phyloP scores from a whole-genome alignment of 1,139 yeast genomes.

The Debaryomyces subglobosus region DNA sequence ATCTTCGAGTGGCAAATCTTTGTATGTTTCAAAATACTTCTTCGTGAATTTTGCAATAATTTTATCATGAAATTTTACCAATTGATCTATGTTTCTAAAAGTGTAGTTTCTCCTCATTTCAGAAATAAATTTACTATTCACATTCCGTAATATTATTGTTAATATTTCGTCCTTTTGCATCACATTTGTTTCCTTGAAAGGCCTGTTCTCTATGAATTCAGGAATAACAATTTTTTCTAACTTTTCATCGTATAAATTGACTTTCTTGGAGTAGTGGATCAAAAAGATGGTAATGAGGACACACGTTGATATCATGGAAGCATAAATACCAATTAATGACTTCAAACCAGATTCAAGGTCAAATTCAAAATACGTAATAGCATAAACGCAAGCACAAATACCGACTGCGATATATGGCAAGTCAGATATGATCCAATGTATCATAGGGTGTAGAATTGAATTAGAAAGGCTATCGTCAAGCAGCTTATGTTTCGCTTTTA shows the following conservation, averaged over 20 bases:
- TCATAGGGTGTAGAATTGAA: too few species aligned
- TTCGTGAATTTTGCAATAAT: background rate
- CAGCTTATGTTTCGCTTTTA: too few species aligned
- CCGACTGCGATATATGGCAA: too few species aligned
- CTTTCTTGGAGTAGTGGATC: background rate
- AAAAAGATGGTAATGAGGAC: background rate
- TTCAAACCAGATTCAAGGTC: background rate
- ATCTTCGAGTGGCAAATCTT: background rate
- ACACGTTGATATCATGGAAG: background rate
- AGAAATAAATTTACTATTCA: background rate
- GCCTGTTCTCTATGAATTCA: background rate
- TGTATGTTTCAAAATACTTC: background rate
- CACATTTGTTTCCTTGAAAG: background rate
- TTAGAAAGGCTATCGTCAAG: too few species aligned
- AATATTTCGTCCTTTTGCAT: background rate
- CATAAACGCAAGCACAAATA: too few species aligned
- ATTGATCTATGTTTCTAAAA: background rate
- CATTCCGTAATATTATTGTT: background rate
- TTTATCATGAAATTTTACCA: background rate
- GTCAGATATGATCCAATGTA: too few species aligned
- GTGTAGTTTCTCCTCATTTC: background rate
- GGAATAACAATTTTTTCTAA: background rate
- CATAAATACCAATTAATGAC: background rate
- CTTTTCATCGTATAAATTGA: background rate
- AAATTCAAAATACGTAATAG: too few species aligned